Conservation (phyloP, 495 filamentous ascomycete genomes). For the Neurospora sp. region DNA sequence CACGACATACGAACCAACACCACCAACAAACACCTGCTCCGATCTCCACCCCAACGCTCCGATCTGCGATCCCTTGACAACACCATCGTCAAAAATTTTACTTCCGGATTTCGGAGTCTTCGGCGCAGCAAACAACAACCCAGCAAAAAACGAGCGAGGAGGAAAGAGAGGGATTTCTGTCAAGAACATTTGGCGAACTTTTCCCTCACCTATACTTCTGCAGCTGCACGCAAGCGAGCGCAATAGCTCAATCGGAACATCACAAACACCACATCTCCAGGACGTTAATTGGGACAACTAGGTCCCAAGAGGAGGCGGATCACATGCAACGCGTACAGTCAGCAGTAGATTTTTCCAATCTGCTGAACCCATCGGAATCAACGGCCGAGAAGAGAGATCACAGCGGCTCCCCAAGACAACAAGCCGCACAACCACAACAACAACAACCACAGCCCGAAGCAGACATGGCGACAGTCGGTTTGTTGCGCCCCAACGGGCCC, state of each 20-base stretch:
- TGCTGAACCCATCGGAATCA: constrained; percentile 54
- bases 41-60: neutral
- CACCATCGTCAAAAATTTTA: neutral
- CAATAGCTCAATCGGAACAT: constrained; percentile 13
- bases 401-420: constrained; percentile 18
- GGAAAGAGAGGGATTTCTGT: neutral
- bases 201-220: neutral
- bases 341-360: constrained; percentile 68
- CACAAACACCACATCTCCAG: neutral
- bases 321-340: constrained; percentile 68
- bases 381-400: constrained; percentile 10
- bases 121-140: neutral
- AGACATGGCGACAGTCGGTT: constrained; percentile 59
- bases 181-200: neutral
- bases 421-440: constrained; percentile 18
- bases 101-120: neutral
- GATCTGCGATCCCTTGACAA: neutral
- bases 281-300: constrained; percentile 1
- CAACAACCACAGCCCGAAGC: constrained; percentile 30
- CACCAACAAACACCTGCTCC: neutral
- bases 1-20: constrained; percentile 1
- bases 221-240: constrained; percentile 18
- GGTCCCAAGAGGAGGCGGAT: constrained; percentile 24
- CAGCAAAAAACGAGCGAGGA: neutral
- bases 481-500: constrained; percentile 62